Evolutionary conservation across 805 yeast genomes (phyloP), one percentile per base, ranked within the genome.

Genomic region (Kluyveromyces wickerhamii): DNA sequence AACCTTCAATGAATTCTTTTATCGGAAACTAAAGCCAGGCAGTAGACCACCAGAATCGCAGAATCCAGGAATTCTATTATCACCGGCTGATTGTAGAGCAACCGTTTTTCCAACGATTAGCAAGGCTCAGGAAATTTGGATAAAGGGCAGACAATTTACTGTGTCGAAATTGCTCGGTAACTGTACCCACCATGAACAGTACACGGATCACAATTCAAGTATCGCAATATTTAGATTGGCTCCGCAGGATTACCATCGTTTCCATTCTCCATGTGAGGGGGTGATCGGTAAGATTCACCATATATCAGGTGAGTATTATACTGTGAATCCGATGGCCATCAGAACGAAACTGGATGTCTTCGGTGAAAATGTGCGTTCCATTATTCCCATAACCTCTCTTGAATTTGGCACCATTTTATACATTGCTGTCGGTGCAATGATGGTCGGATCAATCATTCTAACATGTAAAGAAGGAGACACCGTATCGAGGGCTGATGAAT

Each of bases 251-350:
- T 89, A 89, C 52, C 98, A 89, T 53, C 65, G 98, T 29, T 88
- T 89, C 58, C 98, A 89, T 55, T 69, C 75, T 11, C 95, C 96
- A 0, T 88, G 92, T 2, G 72, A 70, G 39, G 97, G 96, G 2
- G 52, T 53, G 0, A 59, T 92, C 21, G 81, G 82, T 1, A 66
- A 73, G 38, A 78, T 89, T 11, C 66, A 66, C 30, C 69, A 66
- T 44, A 81, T 89, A 21, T 81, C 77, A 22, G 98, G 97, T 1
- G 92, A 87, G 49, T 89, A 89, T 54, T 89, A 85, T 54, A 89
- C 97, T 0, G 98, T 89, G 13, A 89, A 89, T 51, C 97, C 97
- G 1, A 89, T 89, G 97, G 97, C 97, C 0, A 73, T 92, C 21
- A 61, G 97, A 37, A 82, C 94, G 2, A 73, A 75, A 8, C 60